Base-by-base conservation (phyloP, 75 land plant species). In the Pinus tabuliformis region DNA sequence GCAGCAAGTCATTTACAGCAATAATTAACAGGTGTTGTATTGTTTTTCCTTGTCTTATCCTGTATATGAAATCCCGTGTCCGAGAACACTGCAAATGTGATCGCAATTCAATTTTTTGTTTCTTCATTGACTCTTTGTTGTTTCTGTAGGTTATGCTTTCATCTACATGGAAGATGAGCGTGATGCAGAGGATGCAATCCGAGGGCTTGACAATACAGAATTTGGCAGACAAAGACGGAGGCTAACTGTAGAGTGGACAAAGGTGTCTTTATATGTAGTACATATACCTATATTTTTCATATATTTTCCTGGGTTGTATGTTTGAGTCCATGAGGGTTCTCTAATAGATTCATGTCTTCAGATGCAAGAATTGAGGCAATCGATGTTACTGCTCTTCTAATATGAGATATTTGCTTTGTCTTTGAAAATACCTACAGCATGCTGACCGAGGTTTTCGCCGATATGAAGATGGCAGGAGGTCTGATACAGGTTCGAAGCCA, bases 181-280 rank as follows among this genome's bases (percentile, higher is more conserved):
- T 28, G 98, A 95, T 85, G 98, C 96, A 54, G 97, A 86, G 72
- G 97, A 91, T 84, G 94, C 98, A 30, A 95, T 95, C 57, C 87
- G 89, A 9, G 85, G 79, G 14, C 89, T 95, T 72, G 97, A 95
- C 76, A 81, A 87, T 65, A 66, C 56, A 52, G 91, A 96, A 62
- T 95, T 95, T 81, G 98, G 98, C 15, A 80, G 88, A 77, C 88
- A 89, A 71, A 86, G 86, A 75, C 90, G 98, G 26, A 84, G 83
- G 70, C 80, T 95, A 0, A 87, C 95, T 54, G 98, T 95, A 64
- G 98, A 95, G 76, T 95, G 98, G 98, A 89, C 98, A n/a, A 95
- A 84, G 92, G 98, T 95, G 79, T 39, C 33, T 21, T 49, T 9
- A 49, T 9, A n/a, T 18, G 8, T 18, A n/a, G 8, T 18, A n/a